These are phyloP conservation scores for Acarospora socialis DNA, from an alignment of 2,329 filamentous ascomycete species.

Conservation along the genomic window DNA sequence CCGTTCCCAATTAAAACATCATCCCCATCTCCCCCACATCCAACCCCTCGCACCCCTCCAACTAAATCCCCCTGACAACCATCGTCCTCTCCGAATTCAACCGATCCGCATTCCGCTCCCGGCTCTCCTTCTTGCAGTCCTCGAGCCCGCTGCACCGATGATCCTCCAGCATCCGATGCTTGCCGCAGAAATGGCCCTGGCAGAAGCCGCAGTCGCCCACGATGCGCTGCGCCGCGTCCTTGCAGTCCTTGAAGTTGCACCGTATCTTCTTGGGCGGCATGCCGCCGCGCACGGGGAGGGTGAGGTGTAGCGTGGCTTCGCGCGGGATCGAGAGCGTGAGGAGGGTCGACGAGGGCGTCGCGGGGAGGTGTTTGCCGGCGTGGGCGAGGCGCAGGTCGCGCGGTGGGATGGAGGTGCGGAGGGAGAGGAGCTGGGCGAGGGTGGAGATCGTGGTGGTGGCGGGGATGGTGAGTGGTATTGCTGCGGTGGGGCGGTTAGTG, in stretches of 20 bases:
- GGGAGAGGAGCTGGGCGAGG: constrained; percentile 41
- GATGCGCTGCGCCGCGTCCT: constrained; percentile 74
- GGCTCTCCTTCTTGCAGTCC: constrained; percentile 94
- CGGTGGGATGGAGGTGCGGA: constrained; percentile 40
- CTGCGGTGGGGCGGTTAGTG: constrained; percentile 24
- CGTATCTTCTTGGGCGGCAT: constrained; percentile 66
- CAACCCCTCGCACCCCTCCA: too few species aligned
- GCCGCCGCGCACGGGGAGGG: constrained; percentile 35
- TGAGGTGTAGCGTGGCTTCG: constrained; percentile 39
- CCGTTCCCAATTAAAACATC: too few species aligned
- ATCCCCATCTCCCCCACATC: too few species aligned
- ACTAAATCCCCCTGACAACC: constrained; percentile 80
- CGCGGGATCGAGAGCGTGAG: constrained; percentile 34
- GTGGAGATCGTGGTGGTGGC: constrained; percentile 39
- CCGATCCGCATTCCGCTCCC: constrained; percentile 85
- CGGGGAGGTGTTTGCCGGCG: constrained; percentile 41
- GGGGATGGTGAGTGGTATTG: constrained; percentile 42
- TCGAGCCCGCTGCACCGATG: constrained; percentile 88
- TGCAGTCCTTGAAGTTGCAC: constrained; percentile 84
- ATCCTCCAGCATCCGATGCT: constrained; percentile 84
- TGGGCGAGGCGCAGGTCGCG: constrained; percentile 40
- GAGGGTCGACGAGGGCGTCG: constrained; percentile 24
- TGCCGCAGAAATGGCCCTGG: constrained; percentile 83
- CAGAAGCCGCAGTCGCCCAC: constrained; percentile 96
- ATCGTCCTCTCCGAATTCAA: constrained; percentile 85